Evolutionary conservation across 768 basidiomycete species (phyloP).

Genomic region (Dioszegia aurantiaca): DNA sequence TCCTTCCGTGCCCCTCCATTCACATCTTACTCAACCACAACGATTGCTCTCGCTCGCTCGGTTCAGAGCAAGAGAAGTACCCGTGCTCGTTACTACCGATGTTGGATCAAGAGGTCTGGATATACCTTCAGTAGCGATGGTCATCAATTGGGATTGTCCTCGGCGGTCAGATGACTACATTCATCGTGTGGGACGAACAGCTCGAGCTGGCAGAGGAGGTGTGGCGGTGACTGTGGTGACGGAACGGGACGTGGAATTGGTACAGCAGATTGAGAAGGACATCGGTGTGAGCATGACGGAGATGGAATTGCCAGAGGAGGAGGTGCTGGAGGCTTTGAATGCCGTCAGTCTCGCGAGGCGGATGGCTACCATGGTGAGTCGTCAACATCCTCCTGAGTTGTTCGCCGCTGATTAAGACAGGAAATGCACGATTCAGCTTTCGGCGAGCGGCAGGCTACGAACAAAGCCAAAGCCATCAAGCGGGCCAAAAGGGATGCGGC

Average conservation of each 20-base stretch:
- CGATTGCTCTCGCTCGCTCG: constrained; percentile 76
- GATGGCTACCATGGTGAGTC: constrained; percentile 81
- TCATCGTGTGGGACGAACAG: constrained; percentile 91
- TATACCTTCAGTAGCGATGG: constrained; percentile 92
- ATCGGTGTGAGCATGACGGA: constrained; percentile 82
- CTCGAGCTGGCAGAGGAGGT: constrained; percentile 83
- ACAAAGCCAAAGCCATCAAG: constrained; percentile 62
- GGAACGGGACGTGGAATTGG: constrained; percentile 81
- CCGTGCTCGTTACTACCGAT: constrained; percentile 89
- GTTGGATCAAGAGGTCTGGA: constrained; percentile 93
- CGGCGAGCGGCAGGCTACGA: constrained; percentile 80
- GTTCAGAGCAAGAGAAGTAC: constrained; percentile 81
- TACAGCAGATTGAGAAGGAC: constrained; percentile 76
- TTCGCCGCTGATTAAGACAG: constrained; percentile 18
- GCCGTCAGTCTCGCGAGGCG: constrained; percentile 88
- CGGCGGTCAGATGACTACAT: constrained; percentile 81
- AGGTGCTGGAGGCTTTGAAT: constrained; percentile 80
- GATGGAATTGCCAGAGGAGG: constrained; percentile 71
- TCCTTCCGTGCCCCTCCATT: constrained; percentile 85
- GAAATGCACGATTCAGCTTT: constrained; percentile 78
- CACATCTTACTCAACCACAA: constrained; percentile 86
- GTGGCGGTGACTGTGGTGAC: constrained; percentile 92
- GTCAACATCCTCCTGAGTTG: neutral
- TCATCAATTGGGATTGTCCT: constrained; percentile 96
- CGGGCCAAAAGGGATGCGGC: constrained; percentile 43